Percentiles rank a stretch among this genome's conserved stretches.
phyloP scores from a whole-genome alignment of 495 filamentous ascomycete species.

The Chaetomium fimeti region DNA sequence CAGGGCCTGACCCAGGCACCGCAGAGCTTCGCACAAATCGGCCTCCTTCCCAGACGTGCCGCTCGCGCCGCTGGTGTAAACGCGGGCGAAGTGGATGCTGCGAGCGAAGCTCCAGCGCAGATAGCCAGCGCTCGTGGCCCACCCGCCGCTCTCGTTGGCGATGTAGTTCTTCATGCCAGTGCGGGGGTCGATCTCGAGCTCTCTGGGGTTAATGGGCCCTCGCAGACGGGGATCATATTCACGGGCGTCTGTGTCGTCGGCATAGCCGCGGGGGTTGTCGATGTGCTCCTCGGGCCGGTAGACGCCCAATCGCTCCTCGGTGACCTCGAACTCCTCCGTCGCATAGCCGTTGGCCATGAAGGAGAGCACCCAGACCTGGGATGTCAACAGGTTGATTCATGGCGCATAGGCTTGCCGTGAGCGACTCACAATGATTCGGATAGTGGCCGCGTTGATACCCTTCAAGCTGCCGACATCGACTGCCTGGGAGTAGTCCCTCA shows the following conservation, averaged over 20 bases:
- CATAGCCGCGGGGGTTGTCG: slow-evolving; percentile 86
- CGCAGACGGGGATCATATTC: slow-evolving; percentile 81
- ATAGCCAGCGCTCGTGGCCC: slow-evolving; percentile 89
- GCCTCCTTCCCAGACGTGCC: slow-evolving; percentile 67
- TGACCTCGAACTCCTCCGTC: slow-evolving; percentile 96
- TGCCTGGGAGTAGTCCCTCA: slow-evolving; percentile 79
- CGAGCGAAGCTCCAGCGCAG: slow-evolving; percentile 79
- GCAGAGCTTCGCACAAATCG: slow-evolving; percentile 85
- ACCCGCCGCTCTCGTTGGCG: slow-evolving; percentile 78
- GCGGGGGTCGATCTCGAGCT: slow-evolving; percentile 76
- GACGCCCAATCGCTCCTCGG: slow-evolving; percentile 81
- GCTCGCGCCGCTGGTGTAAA: slow-evolving; percentile 72
- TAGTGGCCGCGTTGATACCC: slow-evolving; percentile 82
- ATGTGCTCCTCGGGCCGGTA: slow-evolving; percentile 97
- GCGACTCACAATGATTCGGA: slow-evolving; percentile 65
- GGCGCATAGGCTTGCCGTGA: background rate
- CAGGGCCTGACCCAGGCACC: slow-evolving; percentile 81
- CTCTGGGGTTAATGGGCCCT: slow-evolving; percentile 66
- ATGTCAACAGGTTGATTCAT: slow-evolving; percentile 11
- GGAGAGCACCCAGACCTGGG: slow-evolving; percentile 74
- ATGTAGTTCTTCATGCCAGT: slow-evolving; percentile 99
- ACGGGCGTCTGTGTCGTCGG: slow-evolving; percentile 82
- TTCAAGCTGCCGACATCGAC: slow-evolving; percentile 91
- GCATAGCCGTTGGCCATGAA: slow-evolving; percentile 95
- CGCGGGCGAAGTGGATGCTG: slow-evolving; percentile 82